Evolutionary conservation across 148 eudicot genomes (phyloP).

Genomic region (Selenicereus undatus): DNA sequence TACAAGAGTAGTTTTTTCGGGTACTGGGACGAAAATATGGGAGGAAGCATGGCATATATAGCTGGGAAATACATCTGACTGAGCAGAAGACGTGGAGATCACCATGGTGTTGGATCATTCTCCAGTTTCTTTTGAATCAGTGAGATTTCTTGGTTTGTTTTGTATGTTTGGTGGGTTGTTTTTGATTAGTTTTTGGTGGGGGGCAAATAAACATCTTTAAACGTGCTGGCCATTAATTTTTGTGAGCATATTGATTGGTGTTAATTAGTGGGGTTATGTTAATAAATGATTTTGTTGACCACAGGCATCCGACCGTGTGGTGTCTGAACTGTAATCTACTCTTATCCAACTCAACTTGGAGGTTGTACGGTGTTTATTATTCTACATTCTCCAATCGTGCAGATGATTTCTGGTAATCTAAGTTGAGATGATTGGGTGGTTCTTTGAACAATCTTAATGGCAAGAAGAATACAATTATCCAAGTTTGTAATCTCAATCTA

Average conservation of each 20-base stretch:
- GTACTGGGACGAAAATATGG: not conserved
- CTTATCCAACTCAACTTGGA: not conserved
- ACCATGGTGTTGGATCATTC: not conserved
- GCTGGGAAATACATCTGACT: not conserved
- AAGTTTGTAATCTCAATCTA: not conserved
- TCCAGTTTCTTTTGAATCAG: not conserved
- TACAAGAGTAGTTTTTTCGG: no score
- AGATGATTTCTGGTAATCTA: not conserved
- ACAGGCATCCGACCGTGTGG: slow-evolving; percentile 20
- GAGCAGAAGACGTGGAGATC: slow-evolving; percentile 10
- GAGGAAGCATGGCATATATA: slow-evolving; percentile 15
- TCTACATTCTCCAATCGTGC: slow-evolving; percentile 3
- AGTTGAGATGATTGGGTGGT: not conserved
- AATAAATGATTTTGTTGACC: slow-evolving; percentile 15
- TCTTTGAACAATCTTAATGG: not conserved
- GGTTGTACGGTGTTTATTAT: not conserved
- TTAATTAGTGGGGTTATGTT: not conserved
- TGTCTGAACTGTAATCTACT: not conserved
- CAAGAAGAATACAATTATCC: not conserved
- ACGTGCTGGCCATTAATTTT: slow-evolving; percentile 27
- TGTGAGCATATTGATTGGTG: not conserved
- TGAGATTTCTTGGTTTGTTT: slow-evolving; percentile 3
- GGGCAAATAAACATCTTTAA: slow-evolving; percentile 18
- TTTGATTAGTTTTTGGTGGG: slow-evolving; percentile 15
- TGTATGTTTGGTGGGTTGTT: slow-evolving; percentile 7